These are phyloP conservation scores for Naganishia vaughanmartiniae DNA, from an alignment of 768 basidiomycete species.

Conservation along the genomic window DNA sequence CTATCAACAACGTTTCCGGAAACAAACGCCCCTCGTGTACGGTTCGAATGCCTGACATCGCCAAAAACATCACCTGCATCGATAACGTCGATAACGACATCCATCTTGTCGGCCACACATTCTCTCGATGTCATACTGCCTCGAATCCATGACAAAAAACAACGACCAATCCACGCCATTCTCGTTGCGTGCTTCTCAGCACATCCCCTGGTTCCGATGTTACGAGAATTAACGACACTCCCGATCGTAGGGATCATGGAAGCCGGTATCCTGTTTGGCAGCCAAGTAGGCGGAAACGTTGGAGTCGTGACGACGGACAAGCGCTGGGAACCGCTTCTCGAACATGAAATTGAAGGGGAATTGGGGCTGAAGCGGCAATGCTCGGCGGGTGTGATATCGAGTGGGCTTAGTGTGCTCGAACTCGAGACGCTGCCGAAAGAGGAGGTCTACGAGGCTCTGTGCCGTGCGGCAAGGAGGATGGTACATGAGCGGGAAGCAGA, in stretches of 20 bases:
- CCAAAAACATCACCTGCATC: slow-evolving; percentile 26
- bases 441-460: slow-evolving; percentile 29
- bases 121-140: slow-evolving; percentile 27
- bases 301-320: slow-evolving; percentile 43
- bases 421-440: slow-evolving; percentile 37
- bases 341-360: slow-evolving; percentile 38
- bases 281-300: slow-evolving; percentile 31
- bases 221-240: slow-evolving; percentile 37
- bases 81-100: slow-evolving; percentile 38
- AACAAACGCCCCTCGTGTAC: slow-evolving; percentile 1
- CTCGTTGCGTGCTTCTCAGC: slow-evolving; percentile 41
- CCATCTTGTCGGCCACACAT: slow-evolving; percentile 35
- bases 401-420: slow-evolving; percentile 39
- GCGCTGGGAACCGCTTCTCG: slow-evolving; percentile 42
- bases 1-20: slow-evolving; percentile 1
- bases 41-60: slow-evolving; percentile 34
- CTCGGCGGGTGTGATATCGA: slow-evolving; percentile 38
- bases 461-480: slow-evolving; percentile 30
- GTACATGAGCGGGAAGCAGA: slow-evolving; percentile 33
- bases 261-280: slow-evolving; percentile 36
- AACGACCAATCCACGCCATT: slow-evolving; percentile 24
- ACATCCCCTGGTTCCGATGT: slow-evolving; percentile 35
- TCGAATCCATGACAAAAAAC: slow-evolving; percentile 28
- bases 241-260: slow-evolving; percentile 41
- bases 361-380: slow-evolving; percentile 29